A percentile compares a stretch with the other conserved stretches of the same genome.
phyloP scores from a whole-genome alignment of 768 basidiomycete species.

The Russula vinacea region DNA sequence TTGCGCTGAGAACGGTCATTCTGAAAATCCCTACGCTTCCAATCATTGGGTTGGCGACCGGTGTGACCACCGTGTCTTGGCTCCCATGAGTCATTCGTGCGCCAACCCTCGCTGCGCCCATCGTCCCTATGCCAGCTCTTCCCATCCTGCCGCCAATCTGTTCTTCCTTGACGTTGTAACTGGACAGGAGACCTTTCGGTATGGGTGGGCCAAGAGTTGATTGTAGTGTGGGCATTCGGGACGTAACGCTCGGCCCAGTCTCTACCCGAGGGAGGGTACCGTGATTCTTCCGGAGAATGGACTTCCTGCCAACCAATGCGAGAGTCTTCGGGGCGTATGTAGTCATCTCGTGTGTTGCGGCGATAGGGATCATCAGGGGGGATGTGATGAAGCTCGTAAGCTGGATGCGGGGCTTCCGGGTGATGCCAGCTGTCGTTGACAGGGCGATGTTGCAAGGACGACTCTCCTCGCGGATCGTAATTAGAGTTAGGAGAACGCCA shows the following conservation, averaged over 20 bases:
- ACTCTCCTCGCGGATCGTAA: constrained; percentile 51
- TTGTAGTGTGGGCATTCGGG: constrained; percentile 12
- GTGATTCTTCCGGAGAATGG: constrained; percentile 22
- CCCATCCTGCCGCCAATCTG: constrained; percentile 31
- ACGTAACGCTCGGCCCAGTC: constrained; percentile 25
- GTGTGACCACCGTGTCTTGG: constrained; percentile 28
- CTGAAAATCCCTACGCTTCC: constrained; percentile 27
- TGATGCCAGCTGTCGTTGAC: constrained; percentile 53
- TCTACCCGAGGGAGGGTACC: constrained; percentile 20
- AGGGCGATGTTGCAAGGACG: constrained; percentile 51
- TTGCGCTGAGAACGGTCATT: constrained; percentile 33
- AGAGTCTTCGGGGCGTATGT: constrained; percentile 27
- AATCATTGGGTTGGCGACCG: constrained; percentile 25
- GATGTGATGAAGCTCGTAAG: constrained; percentile 38
- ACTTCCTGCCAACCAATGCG: constrained; percentile 22
- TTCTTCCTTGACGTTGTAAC: constrained; percentile 21
- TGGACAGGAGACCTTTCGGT: constrained; percentile 19
- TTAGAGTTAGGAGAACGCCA: constrained; percentile 41
- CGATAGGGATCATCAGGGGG: constrained; percentile 46
- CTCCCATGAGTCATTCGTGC: constrained; percentile 39
- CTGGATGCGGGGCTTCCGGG: constrained; percentile 40
- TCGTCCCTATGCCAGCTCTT: constrained; percentile 48
- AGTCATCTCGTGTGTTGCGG: constrained; percentile 39
- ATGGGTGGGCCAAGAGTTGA: constrained; percentile 20
- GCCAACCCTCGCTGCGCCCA: constrained; percentile 40